Conservation (phyloP, 305 asterid species). For the Fraxinus paxiana region DNA sequence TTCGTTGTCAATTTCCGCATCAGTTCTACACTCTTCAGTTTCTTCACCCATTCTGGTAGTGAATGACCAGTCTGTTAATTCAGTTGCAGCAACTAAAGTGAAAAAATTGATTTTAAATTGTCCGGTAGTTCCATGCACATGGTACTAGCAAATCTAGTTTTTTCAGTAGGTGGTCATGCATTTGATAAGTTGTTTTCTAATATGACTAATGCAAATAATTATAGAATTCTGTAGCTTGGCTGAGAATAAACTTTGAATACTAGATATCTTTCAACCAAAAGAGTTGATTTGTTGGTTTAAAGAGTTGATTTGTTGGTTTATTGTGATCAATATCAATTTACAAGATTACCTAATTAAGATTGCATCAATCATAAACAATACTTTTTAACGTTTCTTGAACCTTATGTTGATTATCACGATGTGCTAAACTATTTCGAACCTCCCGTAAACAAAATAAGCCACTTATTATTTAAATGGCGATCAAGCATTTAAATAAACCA, state of each 20-base stretch:
- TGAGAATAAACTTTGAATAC: not conserved
- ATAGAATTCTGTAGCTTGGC: slow-evolving; percentile 1
- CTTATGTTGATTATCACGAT: not conserved
- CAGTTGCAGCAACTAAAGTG: slow-evolving; percentile 12
- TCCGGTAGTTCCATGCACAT: not conserved
- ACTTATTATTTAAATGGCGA: not conserved
- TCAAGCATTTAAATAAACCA: not conserved
- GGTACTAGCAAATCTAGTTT: not conserved
- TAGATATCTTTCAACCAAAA: not conserved
- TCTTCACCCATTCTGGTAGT: slow-evolving; percentile 3
- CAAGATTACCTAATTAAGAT: not conserved
- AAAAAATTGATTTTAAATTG: slow-evolving; percentile 6
- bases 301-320: slow-evolving; percentile 9
- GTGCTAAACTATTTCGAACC: not conserved
- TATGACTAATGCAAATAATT: not conserved
- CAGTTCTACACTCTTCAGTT: not conserved
- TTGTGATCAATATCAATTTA: not conserved
- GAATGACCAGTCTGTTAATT: not conserved
- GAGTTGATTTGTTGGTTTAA: slow-evolving; percentile 7
- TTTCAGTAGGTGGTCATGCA: not conserved
- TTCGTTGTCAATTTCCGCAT: not conserved
- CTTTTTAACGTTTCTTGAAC: not conserved
- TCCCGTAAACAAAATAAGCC: not conserved
- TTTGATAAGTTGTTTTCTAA: not conserved
- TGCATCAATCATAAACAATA: not conserved